Evolutionary conservation across 768 basidiomycete species (phyloP).

Genomic region (Kwoniella sp.): DNA sequence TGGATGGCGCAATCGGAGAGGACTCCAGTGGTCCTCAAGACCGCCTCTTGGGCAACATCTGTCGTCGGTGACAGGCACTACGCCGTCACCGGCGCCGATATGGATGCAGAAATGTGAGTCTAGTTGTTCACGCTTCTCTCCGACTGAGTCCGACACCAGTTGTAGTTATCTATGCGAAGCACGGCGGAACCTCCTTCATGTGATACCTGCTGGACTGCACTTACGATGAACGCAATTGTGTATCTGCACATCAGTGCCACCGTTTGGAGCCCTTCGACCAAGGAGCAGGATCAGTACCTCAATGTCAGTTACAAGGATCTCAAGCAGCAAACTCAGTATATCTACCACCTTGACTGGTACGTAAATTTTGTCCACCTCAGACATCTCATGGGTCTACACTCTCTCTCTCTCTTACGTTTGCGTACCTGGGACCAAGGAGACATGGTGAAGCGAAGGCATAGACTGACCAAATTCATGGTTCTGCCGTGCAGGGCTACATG

Average conservation of each 20-base stretch:
- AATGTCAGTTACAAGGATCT: not conserved
- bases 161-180: no score
- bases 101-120: not conserved
- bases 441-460: no score
- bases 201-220: no score
- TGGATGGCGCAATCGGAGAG: conserved; percentile 2
- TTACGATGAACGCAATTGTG: no score
- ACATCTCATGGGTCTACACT: no score
- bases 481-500: no score
- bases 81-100: not conserved
- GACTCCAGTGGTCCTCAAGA: conserved; percentile 2
- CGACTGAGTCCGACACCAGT: no score
- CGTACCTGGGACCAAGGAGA: no score
- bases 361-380: no score
- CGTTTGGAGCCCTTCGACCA: conserved; percentile 8
- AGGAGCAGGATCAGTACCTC: not conserved
- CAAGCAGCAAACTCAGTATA: not conserved
- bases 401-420: not conserved
- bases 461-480: no score
- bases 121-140: not conserved
- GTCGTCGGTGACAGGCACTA: conserved; percentile 3
- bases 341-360: conserved; percentile 12
- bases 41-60: no score
- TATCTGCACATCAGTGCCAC: conserved; percentile 1
- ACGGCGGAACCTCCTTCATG: not conserved